These are phyloP conservation scores for Ramaria sp. DNA, from an alignment of 768 basidiomycete species.

Conservation along the genomic window DNA sequence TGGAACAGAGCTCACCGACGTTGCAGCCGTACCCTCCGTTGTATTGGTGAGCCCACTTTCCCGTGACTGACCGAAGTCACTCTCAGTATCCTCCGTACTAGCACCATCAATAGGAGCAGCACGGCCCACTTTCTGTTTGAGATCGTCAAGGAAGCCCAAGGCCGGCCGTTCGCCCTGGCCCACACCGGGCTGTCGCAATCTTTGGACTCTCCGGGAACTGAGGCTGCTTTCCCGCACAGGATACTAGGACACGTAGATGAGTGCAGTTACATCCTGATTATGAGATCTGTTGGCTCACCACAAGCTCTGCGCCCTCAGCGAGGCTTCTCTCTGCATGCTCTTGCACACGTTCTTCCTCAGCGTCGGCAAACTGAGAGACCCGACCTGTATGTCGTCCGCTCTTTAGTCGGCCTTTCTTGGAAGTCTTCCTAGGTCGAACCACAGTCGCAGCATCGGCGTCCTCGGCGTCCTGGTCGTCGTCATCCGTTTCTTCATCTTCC, in stretches of 20 bases:
- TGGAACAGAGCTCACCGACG: constrained; percentile 42
- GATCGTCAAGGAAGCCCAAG: constrained; percentile 2
- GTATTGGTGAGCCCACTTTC: constrained; percentile 36
- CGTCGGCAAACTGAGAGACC: constrained; percentile 82
- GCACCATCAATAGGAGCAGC: not conserved
- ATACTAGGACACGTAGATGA: not conserved
- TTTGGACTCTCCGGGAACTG: not conserved
- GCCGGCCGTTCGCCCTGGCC: not conserved
- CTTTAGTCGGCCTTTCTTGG: not conserved
- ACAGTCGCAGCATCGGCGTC: constrained; percentile 26
- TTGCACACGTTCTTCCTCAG: constrained; percentile 59
- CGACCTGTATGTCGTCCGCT: constrained; percentile 26
- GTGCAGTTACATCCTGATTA: not conserved
- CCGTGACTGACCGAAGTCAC: constrained; percentile 37
- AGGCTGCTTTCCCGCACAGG: not conserved
- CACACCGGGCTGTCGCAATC: not conserved
- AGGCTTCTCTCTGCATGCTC: constrained; percentile 84
- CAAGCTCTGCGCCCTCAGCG: constrained; percentile 61
- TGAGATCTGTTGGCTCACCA: constrained; percentile 22
- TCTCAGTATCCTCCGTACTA: constrained; percentile 37
- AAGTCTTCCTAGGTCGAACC: constrained; percentile 13
- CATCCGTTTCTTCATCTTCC: constrained; percentile 14
- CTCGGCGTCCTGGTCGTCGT: constrained; percentile 21
- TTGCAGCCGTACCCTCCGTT: constrained; percentile 45
- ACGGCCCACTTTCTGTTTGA: constrained; percentile 6